Evolutionary conservation across 140 eudicot genomes (phyloP).

Genomic region (Erigeron philadelphicus): DNA sequence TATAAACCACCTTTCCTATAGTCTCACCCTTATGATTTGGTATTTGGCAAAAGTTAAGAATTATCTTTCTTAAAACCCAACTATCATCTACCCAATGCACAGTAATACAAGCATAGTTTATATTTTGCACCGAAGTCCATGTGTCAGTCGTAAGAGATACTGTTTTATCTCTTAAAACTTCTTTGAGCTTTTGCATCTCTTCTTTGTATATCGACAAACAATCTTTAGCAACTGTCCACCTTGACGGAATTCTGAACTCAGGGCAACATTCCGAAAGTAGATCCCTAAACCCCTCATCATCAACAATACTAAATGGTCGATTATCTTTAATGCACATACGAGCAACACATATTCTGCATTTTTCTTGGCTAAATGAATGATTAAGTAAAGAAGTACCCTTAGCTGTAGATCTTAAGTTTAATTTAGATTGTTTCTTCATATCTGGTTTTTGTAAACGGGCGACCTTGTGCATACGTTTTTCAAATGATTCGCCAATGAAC

Average conservation of each 20-base stretch:
- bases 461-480: background rate
- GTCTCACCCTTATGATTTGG: background rate
- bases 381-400: background rate
- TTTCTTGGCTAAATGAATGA: background rate
- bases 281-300: background rate
- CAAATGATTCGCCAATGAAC: background rate
- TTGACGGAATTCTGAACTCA: background rate
- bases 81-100: conserved; percentile 3
- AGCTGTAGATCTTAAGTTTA: background rate
- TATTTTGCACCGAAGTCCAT: background rate
- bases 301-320: background rate
- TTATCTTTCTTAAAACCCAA: background rate
- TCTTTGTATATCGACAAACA: conserved; percentile 5
- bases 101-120: background rate
- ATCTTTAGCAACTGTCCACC: conserved; percentile 10
- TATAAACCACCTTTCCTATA: conserved; percentile 1
- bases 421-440: background rate
- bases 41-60: conserved; percentile 1
- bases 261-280: background rate
- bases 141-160: conserved; percentile 10
- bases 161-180: background rate
- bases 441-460: background rate
- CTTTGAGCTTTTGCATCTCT: background rate
- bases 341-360: background rate
- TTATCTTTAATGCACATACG: conserved; percentile 2